Conservation (phyloP, 2,329 filamentous ascomycete species). For the Pseudogymnoascus sp. region DNA sequence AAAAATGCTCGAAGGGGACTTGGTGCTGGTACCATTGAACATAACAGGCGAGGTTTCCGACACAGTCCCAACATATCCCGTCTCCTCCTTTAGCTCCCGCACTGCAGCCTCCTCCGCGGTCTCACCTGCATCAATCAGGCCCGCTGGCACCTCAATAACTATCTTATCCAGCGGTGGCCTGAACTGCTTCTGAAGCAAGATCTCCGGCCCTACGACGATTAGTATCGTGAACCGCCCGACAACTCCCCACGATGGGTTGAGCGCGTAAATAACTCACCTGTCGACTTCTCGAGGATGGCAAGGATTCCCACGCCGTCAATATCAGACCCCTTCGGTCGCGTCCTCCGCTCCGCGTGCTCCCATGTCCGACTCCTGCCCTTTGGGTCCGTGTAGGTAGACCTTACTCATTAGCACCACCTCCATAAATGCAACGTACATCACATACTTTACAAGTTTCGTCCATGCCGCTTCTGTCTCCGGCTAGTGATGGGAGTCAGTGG, state of each 20-base stretch:
- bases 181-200: conserved; percentile 61
- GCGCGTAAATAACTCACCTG: conserved; percentile 30
- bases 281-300: conserved; percentile 53
- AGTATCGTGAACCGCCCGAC: neutral
- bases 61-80: conserved; percentile 53
- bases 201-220: conserved; percentile 37
- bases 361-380: conserved; percentile 53
- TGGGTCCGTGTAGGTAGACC: conserved; percentile 58
- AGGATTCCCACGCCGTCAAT: conserved; percentile 70
- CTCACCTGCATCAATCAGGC: conserved; percentile 55
- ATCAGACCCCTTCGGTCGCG: conserved; percentile 51
- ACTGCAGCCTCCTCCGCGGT: conserved; percentile 54
- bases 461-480: conserved; percentile 44
- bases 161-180: conserved; percentile 53
- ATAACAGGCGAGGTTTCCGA: conserved; percentile 56
- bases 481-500: conserved; percentile 8
- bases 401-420: conserved; percentile 23
- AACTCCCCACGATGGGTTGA: neutral
- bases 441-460: conserved; percentile 52
- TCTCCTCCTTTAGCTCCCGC: conserved; percentile 59
- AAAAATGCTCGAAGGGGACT: neutral
- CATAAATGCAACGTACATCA: conserved; percentile 5
- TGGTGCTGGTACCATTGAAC: conserved; percentile 43
- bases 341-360: conserved; percentile 67
- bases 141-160: conserved; percentile 58